Conservation (phyloP, 83 land plant genomes). For the Thuja plicata region DNA sequence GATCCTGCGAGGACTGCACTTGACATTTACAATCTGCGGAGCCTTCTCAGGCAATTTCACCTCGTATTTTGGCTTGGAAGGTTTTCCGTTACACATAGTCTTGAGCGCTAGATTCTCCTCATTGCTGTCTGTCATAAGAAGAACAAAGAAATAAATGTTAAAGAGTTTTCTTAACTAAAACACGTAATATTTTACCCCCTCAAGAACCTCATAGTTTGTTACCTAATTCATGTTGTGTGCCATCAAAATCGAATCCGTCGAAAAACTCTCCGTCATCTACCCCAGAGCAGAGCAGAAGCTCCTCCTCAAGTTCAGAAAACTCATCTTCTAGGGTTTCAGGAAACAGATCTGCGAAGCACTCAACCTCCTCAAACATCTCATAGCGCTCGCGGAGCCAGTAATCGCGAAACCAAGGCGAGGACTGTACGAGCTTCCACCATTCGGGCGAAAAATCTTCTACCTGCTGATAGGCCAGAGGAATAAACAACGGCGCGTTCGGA, state of each 20-base stretch:
- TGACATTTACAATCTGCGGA: slow-evolving; percentile 60
- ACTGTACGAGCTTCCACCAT: slow-evolving; percentile 69
- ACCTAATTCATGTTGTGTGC: neutral
- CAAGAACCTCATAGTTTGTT: neutral
- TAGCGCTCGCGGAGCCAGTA: slow-evolving; percentile 69
- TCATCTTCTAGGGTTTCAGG: neutral
- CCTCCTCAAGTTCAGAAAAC: slow-evolving; percentile 16
- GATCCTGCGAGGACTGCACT: slow-evolving; percentile 52
- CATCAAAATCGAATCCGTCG: neutral
- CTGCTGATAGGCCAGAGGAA: slow-evolving; percentile 54
- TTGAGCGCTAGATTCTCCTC: slow-evolving; percentile 15
- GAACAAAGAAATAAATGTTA: too few relatives aligned
- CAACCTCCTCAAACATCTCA: slow-evolving; percentile 18
- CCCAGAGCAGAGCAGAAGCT: slow-evolving; percentile 19
- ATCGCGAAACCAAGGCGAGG: slow-evolving; percentile 67
- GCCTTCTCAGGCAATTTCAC: slow-evolving; percentile 41
- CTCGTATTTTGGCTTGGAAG: slow-evolving; percentile 2
- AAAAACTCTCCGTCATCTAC: slow-evolving; percentile 9
- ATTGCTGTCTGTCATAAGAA: slow-evolving; percentile 2
- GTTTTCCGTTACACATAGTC: slow-evolving; percentile 33
- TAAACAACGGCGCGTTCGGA: slow-evolving; percentile 61
- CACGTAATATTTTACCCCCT: neutral
- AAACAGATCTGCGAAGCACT: slow-evolving; percentile 9
- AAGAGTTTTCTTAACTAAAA: neutral
- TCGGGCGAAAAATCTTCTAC: slow-evolving; percentile 73